These are phyloP conservation scores for Austroboletus novae-zelandiae DNA, from an alignment of 1,284 basidiomycete genomes.

Conservation along the genomic window DNA sequence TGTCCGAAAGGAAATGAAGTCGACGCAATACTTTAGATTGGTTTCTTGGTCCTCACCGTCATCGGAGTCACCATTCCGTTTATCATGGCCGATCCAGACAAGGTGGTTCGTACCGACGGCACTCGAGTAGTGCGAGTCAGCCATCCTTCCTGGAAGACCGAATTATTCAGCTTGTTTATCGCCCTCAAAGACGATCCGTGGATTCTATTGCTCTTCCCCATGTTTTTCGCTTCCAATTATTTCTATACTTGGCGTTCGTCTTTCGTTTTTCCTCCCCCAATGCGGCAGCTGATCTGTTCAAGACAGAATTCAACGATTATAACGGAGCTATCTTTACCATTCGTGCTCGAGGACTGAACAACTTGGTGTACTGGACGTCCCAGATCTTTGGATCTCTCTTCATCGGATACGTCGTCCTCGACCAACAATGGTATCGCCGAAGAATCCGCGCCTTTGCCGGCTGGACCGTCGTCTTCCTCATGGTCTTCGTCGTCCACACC, in stretches of 20 bases:
- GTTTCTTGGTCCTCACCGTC: constrained; percentile 66
- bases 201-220: constrained; percentile 62
- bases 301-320: constrained; percentile 49
- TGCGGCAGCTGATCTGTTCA: constrained; percentile 1
- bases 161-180: constrained; percentile 49
- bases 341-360: constrained; percentile 39
- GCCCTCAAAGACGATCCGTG: constrained; percentile 55
- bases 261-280: not conserved
- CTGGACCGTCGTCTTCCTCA: constrained; percentile 45
- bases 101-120: constrained; percentile 71
- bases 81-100: constrained; percentile 64
- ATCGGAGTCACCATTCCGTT: constrained; percentile 64
- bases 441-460: constrained; percentile 50
- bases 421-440: constrained; percentile 37
- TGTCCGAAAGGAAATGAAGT: not conserved
- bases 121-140: constrained; percentile 56
- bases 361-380: constrained; percentile 38
- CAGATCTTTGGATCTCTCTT: constrained; percentile 40
- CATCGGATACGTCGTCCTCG: constrained; percentile 35
- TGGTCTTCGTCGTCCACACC: constrained; percentile 51
- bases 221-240: constrained; percentile 76
- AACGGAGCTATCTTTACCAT: constrained; percentile 53
- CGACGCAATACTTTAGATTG: constrained; percentile 46
- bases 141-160: constrained; percentile 69
- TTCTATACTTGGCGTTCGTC: constrained; percentile 51